Evolutionary conservation across 306 rosid genomes (phyloP), one percentile per base, ranked within the genome.

Genomic region (Neltuma alba): DNA sequence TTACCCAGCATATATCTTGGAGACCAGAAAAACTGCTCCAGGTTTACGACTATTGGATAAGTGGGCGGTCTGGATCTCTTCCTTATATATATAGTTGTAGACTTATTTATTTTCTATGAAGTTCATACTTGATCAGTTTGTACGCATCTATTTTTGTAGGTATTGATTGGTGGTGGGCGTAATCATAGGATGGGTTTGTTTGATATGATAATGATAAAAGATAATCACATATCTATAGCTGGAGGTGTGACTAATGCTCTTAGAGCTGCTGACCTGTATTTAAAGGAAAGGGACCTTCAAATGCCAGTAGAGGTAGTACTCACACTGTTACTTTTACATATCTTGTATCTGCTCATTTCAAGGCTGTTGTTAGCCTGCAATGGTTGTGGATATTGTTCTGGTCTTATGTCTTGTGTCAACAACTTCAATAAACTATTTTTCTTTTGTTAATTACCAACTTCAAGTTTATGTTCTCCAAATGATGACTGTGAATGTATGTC

Each of bases 171-270:
- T 23, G 96, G 99, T 74, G 98, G 97, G 37, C 83, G 73, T 55
- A 95, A 95, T 78, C 99, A 92, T 84, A 86, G 99, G 85, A 86
- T 95, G 98, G 97, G 97, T 37, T 88, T 92, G 80, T 91, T 95
- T 30, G 94, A 95, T 83, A 92, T 95, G 99, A 95, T 92, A 74
- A 85, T 95, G 90, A 91, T 95, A 87, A 95, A 92, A 83, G 99
- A 95, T 83, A 95, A 92, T 81, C 97, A 95, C 82, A 95, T 95
- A 78, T 90, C 96, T 70, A 85, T 88, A 66, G 92, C 99, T 31
- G 98, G 99, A 72, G 87, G 97, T 68, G 81, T 90, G 82, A 76
- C 84, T 2, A 87, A 83, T 81, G 96, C 99, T 67, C 79, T 95
- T 12, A 87, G 87, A 85, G 89, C 94, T 77, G 99, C 91, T 41